phyloP scores from a whole-genome alignment of 1,284 basidiomycete genomes.

The Papiliotrema flavescens region DNA sequence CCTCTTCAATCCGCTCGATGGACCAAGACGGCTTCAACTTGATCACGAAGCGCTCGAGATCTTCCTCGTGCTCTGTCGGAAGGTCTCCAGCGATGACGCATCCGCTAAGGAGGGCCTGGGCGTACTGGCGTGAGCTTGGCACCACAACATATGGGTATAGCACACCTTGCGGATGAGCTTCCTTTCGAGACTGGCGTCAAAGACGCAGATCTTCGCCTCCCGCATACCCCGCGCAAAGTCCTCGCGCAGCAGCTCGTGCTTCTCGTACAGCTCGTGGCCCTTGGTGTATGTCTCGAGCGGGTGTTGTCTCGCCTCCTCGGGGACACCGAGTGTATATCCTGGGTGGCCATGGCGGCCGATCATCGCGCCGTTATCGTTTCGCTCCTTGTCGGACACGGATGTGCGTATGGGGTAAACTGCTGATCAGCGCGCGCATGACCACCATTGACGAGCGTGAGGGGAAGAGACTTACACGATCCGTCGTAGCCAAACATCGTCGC shows the following conservation, averaged over 20 bases:
- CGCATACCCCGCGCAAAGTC: constrained; percentile 47
- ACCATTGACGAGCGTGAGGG: background rate
- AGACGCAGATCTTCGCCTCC: constrained; percentile 46
- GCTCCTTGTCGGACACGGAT: constrained; percentile 28
- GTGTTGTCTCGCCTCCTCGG: constrained; percentile 21
- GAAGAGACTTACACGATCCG: constrained; percentile 34
- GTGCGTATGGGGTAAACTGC: constrained; percentile 48
- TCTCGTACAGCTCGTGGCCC: constrained; percentile 33
- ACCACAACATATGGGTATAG: background rate
- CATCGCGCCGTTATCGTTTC: constrained; percentile 6
- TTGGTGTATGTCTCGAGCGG: constrained; percentile 42
- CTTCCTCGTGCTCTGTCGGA: constrained; percentile 46
- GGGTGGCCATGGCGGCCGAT: constrained; percentile 41
- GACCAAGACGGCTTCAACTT: constrained; percentile 36
- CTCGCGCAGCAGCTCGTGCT: constrained; percentile 33
- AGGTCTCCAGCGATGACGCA: constrained; percentile 47
- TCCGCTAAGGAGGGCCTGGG: constrained; percentile 44
- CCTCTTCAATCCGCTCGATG: constrained; percentile 38
- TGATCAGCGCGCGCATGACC: background rate
- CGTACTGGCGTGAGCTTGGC: constrained; percentile 25
- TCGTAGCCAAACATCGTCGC: constrained; percentile 47
- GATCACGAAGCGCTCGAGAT: constrained; percentile 37
- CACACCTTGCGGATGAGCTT: constrained; percentile 47
- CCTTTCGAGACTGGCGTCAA: constrained; percentile 46
- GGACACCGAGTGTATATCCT: constrained; percentile 37